phyloP scores from a whole-genome alignment of 2,329 filamentous ascomycete species.

The Ceratocystis diversiconidia region DNA sequence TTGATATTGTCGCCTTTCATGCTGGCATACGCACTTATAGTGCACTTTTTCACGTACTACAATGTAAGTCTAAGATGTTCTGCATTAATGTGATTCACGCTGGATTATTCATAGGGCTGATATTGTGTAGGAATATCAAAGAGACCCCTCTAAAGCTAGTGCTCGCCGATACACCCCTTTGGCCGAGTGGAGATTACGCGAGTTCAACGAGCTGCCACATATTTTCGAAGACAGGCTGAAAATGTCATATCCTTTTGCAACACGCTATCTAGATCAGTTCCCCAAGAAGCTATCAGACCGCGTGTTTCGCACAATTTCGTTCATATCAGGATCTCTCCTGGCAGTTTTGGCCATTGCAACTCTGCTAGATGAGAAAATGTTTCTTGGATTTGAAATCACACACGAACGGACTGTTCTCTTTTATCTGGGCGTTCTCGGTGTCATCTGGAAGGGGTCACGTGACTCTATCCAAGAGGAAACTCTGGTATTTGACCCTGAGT shows the following conservation, averaged over 20 bases:
- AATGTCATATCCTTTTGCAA: conserved; percentile 90
- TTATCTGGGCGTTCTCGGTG: conserved; percentile 71
- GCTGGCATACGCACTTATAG: conserved; percentile 69
- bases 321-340: conserved; percentile 72
- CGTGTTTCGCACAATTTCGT: conserved; percentile 68
- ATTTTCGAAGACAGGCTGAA: conserved; percentile 79
- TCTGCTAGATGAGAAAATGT: conserved; percentile 78
- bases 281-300: conserved; percentile 90
- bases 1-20: conserved; percentile 76
- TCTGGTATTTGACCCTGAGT: conserved; percentile 81
- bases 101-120: neutral
- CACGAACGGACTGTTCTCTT: conserved; percentile 79
- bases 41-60: conserved; percentile 92
- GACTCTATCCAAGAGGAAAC: conserved; percentile 80
- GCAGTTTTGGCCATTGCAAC: conserved; percentile 75
- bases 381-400: conserved; percentile 83
- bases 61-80: conserved; percentile 42
- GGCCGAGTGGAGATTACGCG: conserved; percentile 94
- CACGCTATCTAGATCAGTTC: conserved; percentile 86
- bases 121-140: conserved; percentile 68
- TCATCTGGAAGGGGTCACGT: conserved; percentile 69
- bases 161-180: conserved; percentile 82
- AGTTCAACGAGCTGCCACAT: conserved; percentile 93
- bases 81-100: neutral
- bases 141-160: conserved; percentile 76